These are phyloP conservation scores for Solanum medicagineum DNA, from an alignment of 257 asterid species.

Conservation along the genomic window DNA sequence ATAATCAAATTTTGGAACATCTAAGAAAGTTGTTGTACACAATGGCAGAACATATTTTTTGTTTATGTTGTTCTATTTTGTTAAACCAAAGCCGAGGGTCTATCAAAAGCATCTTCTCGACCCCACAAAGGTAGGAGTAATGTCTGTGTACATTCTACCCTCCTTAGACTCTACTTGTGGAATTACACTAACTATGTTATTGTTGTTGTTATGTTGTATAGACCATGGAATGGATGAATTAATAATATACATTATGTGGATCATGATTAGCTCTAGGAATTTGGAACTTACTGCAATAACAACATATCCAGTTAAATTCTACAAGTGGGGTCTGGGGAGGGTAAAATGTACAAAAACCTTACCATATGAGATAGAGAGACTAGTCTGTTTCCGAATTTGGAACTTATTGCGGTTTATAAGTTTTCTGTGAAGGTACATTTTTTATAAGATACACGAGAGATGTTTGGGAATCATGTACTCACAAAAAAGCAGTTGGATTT, in stretches of 20 bases:
- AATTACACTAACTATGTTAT: background rate
- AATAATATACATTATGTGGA: background rate
- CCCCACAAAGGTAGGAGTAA: background rate
- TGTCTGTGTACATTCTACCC: background rate
- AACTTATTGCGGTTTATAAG: background rate
- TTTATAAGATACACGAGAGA: slow-evolving; percentile 48
- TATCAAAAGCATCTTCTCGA: background rate
- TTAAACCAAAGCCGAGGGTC: background rate
- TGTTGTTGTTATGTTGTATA: background rate
- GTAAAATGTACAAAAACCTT: too few species aligned
- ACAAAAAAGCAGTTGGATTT: slow-evolving; percentile 76
- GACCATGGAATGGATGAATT: background rate
- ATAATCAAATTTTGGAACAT: background rate
- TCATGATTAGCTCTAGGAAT: background rate
- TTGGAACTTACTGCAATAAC: background rate
- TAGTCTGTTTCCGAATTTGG: background rate
- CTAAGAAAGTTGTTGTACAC: background rate
- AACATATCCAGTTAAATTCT: too few species aligned
- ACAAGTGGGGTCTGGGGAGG: too few species aligned
- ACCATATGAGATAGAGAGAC: too few species aligned
- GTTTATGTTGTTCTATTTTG: background rate
- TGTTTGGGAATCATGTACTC: slow-evolving; percentile 76
- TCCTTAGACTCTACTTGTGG: background rate
- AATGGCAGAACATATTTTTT: background rate
- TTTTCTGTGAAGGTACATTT: slow-evolving; percentile 38